Percentiles rank a stretch among this genome's conserved stretches.
Conservation (phyloP, 768 basidiomycete genomes). For the Tulasnella sp. region DNA sequence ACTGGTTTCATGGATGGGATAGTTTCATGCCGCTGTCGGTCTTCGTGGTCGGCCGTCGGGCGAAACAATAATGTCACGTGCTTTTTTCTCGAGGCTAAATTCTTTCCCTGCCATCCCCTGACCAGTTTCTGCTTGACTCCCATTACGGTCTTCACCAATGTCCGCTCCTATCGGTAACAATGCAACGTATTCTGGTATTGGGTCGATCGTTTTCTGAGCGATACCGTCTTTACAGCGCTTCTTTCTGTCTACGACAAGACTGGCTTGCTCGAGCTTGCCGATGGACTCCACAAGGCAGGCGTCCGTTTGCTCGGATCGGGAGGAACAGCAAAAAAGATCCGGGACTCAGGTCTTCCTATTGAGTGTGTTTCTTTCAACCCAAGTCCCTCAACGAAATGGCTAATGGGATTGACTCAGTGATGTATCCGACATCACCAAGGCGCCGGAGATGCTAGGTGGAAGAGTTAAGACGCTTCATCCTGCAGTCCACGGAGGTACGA, state of each 20-base stretch:
- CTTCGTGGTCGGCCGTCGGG: neutral
- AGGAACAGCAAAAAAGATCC: conserved; percentile 95
- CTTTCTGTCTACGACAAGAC: conserved; percentile 96
- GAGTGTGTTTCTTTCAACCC: conserved; percentile 43
- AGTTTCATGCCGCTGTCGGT: no score
- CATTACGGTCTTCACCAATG: neutral
- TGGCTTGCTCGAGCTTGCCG: conserved; percentile 76
- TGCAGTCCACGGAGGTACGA: conserved; percentile 86
- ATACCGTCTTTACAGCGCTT: conserved; percentile 41
- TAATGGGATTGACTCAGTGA: conserved; percentile 43
- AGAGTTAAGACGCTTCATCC: conserved; percentile 98
- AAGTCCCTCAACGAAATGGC: neutral
- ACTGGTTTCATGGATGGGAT: neutral
- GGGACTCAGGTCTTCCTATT: conserved; percentile 83
- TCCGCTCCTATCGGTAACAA: conserved; percentile 8
- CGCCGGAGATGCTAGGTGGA: conserved; percentile 97
- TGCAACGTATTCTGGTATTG: neutral
- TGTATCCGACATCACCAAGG: conserved; percentile 94
- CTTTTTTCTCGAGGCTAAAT: neutral
- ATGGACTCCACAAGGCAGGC: conserved; percentile 67
- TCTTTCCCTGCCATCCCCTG: neutral
- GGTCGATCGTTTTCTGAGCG: neutral
- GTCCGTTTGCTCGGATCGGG: conserved; percentile 89
- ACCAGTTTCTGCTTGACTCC: conserved; percentile 5
- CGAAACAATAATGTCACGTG: neutral